Conservation (phyloP, 352 stramenopile genomes). For the Globisporangium nunn region DNA sequence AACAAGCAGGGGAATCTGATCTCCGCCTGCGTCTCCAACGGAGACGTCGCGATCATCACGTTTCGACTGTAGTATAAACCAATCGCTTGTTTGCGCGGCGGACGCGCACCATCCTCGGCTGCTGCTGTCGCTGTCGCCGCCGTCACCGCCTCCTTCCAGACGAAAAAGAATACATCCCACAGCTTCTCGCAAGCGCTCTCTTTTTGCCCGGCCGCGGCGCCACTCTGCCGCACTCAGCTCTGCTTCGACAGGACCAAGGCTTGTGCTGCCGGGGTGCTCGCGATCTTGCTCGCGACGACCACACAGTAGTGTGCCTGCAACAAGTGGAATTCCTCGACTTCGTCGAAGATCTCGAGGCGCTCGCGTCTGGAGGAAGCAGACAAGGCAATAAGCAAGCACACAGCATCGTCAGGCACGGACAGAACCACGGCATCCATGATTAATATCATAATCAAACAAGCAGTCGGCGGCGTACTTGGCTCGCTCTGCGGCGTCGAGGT, state of each 20-base stretch:
- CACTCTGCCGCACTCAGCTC: neutral
- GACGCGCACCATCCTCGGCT: neutral
- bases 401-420: neutral
- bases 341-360: slow-evolving; percentile 89
- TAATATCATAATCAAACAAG: neutral
- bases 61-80: slow-evolving; percentile 89
- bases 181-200: neutral
- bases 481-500: slow-evolving; percentile 57
- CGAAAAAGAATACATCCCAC: slow-evolving; percentile 1
- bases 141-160: neutral
- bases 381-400: neutral
- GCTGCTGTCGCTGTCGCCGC: neutral
- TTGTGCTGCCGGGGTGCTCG: slow-evolving; percentile 18
- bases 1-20: slow-evolving; percentile 87
- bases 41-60: slow-evolving; percentile 85
- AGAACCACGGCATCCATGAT: neutral
- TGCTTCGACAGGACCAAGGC: slow-evolving; percentile 22
- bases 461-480: slow-evolving; percentile 31
- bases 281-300: slow-evolving; percentile 63
- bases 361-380: slow-evolving; percentile 36
- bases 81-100: slow-evolving; percentile 16
- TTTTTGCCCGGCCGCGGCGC: neutral
- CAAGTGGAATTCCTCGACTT: slow-evolving; percentile 90
- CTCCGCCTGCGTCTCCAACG: slow-evolving; percentile 80
- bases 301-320: slow-evolving; percentile 89